phyloP scores from a whole-genome alignment of 1,284 basidiomycete species.

The Melanopsichium pennsylvanicum region DNA sequence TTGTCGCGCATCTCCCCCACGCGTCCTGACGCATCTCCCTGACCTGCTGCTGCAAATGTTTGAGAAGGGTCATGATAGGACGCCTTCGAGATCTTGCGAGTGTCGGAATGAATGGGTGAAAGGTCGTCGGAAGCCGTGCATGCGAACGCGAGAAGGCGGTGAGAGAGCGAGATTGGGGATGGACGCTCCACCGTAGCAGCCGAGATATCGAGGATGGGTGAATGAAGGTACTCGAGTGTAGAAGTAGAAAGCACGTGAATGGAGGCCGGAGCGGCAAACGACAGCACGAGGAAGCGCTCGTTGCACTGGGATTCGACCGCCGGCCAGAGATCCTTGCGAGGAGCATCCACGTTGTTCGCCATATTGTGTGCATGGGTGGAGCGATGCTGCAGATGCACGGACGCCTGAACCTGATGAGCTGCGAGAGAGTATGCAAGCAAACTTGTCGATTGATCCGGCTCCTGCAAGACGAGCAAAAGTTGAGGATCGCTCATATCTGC shows the following conservation, averaged over 20 bases:
- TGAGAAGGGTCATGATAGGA: constrained; percentile 13
- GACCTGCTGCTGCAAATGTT: not conserved
- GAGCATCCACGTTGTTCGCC: not conserved
- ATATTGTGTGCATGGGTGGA: not conserved
- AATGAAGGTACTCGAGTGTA: constrained; percentile 16
- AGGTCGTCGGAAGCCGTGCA: constrained; percentile 2
- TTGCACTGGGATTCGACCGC: constrained; percentile 27
- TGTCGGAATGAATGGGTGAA: constrained; percentile 19
- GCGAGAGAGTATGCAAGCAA: constrained; percentile 34
- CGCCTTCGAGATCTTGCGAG: constrained; percentile 9
- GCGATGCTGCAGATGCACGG: constrained; percentile 13
- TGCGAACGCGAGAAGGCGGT: constrained; percentile 32
- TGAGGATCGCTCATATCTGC: constrained; percentile 5
- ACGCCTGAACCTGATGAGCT: constrained; percentile 24
- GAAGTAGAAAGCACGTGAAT: constrained; percentile 33
- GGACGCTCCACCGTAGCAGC: constrained; percentile 5
- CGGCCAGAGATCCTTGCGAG: constrained; percentile 6
- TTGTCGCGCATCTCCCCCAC: constrained; percentile 44
- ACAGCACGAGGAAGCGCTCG: constrained; percentile 25
- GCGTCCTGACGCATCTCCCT: constrained; percentile 9
- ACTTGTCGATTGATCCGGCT: not conserved
- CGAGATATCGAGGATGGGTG: constrained; percentile 16
- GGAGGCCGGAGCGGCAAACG: constrained; percentile 27
- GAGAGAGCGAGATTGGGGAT: constrained; percentile 26
- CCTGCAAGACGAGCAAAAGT: constrained; percentile 20